phyloP scores from a whole-genome alignment of 345 rosid species.

The Stellera chamaejasme region DNA sequence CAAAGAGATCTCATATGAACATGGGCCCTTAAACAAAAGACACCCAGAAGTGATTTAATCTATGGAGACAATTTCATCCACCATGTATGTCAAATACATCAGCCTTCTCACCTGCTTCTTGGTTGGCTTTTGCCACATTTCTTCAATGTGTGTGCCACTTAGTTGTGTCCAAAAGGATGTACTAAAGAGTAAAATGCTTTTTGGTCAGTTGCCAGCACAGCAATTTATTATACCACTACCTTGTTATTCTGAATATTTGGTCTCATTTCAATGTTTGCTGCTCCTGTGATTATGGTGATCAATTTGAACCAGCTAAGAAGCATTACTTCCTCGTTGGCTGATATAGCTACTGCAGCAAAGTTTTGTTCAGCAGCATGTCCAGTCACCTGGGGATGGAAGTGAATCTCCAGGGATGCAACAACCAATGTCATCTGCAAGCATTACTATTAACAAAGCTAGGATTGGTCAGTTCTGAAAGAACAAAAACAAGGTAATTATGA shows the following conservation, averaged over 20 bases:
- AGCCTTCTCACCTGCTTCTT: slow-evolving; percentile 26
- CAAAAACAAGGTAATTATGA: not conserved
- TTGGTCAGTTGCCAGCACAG: slow-evolving; percentile 20
- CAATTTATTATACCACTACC: slow-evolving; percentile 23
- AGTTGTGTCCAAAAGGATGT: slow-evolving; percentile 17
- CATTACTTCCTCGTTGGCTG: not conserved
- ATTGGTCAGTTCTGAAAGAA: not conserved
- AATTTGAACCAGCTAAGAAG: slow-evolving; percentile 10
- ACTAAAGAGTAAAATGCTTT: slow-evolving; percentile 15
- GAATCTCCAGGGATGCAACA: not conserved
- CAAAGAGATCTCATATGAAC: slow-evolving; percentile 16
- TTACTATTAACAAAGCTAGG: not conserved
- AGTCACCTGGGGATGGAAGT: not conserved
- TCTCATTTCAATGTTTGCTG: slow-evolving; percentile 26
- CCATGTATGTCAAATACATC: slow-evolving; percentile 20
- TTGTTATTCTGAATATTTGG: slow-evolving; percentile 30
- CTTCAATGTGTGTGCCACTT: slow-evolving; percentile 25
- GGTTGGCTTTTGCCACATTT: slow-evolving; percentile 21
- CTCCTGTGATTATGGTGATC: slow-evolving; percentile 20
- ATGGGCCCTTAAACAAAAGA: slow-evolving; percentile 11
- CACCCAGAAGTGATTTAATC: slow-evolving; percentile 14
- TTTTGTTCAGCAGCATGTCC: slow-evolving; percentile 7
- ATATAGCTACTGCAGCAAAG: slow-evolving; percentile 9
- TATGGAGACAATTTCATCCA: slow-evolving; percentile 17
- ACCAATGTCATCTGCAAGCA: not conserved